Conservation (phyloP, 306 rosid genomes). For the Ziziphus jujuba region DNA sequence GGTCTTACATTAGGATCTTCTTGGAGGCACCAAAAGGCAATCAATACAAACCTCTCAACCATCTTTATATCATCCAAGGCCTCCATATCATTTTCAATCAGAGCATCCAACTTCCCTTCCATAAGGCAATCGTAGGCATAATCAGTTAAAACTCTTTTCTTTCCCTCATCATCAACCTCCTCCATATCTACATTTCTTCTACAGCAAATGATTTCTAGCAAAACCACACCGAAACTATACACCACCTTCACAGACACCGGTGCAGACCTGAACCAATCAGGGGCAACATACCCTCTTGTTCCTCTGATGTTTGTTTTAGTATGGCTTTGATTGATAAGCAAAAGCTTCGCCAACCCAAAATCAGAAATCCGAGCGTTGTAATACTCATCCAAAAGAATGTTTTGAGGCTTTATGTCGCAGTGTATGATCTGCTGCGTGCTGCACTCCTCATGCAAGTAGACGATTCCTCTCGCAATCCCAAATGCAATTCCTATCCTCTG, state of each 20-base stretch:
- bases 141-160: slow-evolving; percentile 16
- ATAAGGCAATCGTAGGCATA: slow-evolving; percentile 29
- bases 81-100: no score
- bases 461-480: slow-evolving; percentile 25
- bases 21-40: no score
- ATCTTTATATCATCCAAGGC: no score
- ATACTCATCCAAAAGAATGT: slow-evolving; percentile 28
- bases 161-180: neutral
- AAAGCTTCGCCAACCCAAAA: slow-evolving; percentile 37
- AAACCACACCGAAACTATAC: neutral
- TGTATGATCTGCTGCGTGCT: slow-evolving; percentile 33
- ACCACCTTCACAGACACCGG: slow-evolving; percentile 27
- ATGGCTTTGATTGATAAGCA: slow-evolving; percentile 16
- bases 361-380: slow-evolving; percentile 26
- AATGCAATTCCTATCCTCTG: slow-evolving; percentile 13
- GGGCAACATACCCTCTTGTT: slow-evolving; percentile 45
- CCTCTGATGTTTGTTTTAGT: slow-evolving; percentile 33
- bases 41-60: no score
- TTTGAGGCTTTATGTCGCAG: slow-evolving; percentile 42
- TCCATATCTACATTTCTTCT: slow-evolving; percentile 9
- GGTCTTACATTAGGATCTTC: no score
- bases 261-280: slow-evolving; percentile 27
- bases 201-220: slow-evolving; percentile 24
- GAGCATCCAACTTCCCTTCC: no score
- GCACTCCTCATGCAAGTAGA: slow-evolving; percentile 39